Evolutionary conservation across 352 stramenopile genomes (phyloP), one percentile per base, ranked within the genome.

Genomic region (Phytophthora ramorum): DNA sequence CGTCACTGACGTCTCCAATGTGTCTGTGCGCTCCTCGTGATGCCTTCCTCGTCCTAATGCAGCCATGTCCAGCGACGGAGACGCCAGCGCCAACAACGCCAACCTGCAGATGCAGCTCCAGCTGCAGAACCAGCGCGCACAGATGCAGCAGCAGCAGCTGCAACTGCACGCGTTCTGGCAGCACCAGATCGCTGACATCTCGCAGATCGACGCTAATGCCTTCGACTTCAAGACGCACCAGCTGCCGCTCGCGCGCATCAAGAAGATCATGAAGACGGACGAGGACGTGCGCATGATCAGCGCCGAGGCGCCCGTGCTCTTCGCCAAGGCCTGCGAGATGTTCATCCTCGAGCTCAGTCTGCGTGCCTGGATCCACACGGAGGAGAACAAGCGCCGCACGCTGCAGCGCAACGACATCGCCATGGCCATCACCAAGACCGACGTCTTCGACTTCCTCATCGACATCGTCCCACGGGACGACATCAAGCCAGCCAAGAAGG

Each of bases 251-350:
- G 92, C 93, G 50, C 88, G 93, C 50, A 97, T 98, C 65, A 98
- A 98, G 81, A 97, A 97, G 67, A 98, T 98, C 77, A 98, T 98
- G 93, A 97, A 97, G 77, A 94, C 91, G 46, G 93, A 98, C 73
- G 93, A 98, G 62, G 91, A 98, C 71, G 88, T 98, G 41, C 87
- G 89, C 32, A 98, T 98, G 93, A 98, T 98, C 73, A 96, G 89
- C 47, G 90, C 90, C 0, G 93, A 98, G 55, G 93, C 93, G 24
- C 93, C 93, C 7, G 89, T 98, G 47, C 76, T 98, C 34, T 96
- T 98, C 58, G 91, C 93, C 59, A 98, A 98, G 75, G 93, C 93
- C n/a, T 97, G 91, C 64, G 93, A 98, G 66, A 96, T 98, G 75
- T 98, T 98, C 65, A 97, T 98, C 49, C 71, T 95, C 6, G 92